A percentile compares a stretch with the other conserved stretches of the same genome.
These are phyloP conservation scores for Hortiboletus campestris DNA, from an alignment of 768 basidiomycete species.

Conservation along the genomic window DNA sequence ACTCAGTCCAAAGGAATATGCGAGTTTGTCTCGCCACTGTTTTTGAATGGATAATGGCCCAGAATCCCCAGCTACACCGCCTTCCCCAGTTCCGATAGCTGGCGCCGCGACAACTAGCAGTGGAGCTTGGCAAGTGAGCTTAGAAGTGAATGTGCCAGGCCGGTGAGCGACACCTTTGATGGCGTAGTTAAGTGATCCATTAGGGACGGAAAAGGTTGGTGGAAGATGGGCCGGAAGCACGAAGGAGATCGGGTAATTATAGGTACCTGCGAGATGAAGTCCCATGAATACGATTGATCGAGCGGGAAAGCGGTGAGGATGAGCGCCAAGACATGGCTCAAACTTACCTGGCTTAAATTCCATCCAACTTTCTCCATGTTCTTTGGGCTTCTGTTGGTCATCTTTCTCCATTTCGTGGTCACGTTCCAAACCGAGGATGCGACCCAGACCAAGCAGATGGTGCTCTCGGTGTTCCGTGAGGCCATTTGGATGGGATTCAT, in stretches of 20 bases:
- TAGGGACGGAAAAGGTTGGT: slow-evolving; percentile 72
- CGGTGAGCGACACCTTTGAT: slow-evolving; percentile 83
- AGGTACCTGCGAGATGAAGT: slow-evolving; percentile 59
- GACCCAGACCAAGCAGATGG: slow-evolving; percentile 37
- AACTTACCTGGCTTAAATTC: slow-evolving; percentile 84
- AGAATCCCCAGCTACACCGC: slow-evolving; percentile 41
- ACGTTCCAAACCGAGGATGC: slow-evolving; percentile 19
- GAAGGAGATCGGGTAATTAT: slow-evolving; percentile 95
- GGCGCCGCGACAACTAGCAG: slow-evolving; percentile 77
- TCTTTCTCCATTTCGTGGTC: slow-evolving; percentile 14
- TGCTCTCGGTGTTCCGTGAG: slow-evolving; percentile 12
- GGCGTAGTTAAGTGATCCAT: slow-evolving; percentile 74
- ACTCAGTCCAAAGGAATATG: slow-evolving; percentile 75
- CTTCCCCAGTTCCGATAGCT: slow-evolving; percentile 77
- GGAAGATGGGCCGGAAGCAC: slow-evolving; percentile 78
- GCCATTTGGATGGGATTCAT: neutral
- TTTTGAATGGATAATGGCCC: slow-evolving; percentile 82
- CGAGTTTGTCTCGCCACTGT: slow-evolving; percentile 87
- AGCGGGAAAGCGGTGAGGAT: neutral
- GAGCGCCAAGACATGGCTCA: neutral
- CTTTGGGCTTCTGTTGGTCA: slow-evolving; percentile 35
- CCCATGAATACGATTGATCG: neutral
- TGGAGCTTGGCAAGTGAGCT: slow-evolving; percentile 67
- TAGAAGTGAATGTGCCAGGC: slow-evolving; percentile 81
- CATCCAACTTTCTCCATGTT: slow-evolving; percentile 63